These are phyloP conservation scores for Cyamopsis tetragonoloba DNA, from an alignment of 306 rosid species.

Conservation along the genomic window DNA sequence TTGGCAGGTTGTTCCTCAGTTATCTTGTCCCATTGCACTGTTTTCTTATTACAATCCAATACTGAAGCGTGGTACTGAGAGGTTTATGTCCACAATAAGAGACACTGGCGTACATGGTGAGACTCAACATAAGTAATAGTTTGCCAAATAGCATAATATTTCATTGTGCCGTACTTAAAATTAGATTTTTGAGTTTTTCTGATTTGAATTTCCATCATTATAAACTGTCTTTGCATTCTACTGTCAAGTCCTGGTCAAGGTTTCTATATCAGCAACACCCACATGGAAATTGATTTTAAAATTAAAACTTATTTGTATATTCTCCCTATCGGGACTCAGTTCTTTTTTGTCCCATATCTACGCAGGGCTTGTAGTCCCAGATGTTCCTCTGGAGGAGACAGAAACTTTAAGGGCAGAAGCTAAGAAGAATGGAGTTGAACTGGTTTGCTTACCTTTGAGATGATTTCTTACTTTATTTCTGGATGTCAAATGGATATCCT, in stretches of 20 bases:
- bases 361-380: slow-evolving; percentile 93
- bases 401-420: slow-evolving; percentile 68
- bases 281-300: neutral
- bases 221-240: slow-evolving; percentile 3
- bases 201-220: neutral
- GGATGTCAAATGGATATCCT: slow-evolving; percentile 9
- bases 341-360: neutral
- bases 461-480: slow-evolving; percentile 1
- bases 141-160: slow-evolving; percentile 10
- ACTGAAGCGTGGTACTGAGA: slow-evolving; percentile 73
- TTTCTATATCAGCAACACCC: neutral
- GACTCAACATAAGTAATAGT: slow-evolving; percentile 20
- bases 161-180: neutral
- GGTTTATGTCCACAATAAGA: slow-evolving; percentile 66
- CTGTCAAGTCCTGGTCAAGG: slow-evolving; percentile 2
- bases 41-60: slow-evolving; percentile 89
- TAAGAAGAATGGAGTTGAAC: slow-evolving; percentile 62
- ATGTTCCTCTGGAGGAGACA: slow-evolving; percentile 90
- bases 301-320: neutral
- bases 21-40: slow-evolving; percentile 82
- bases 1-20: slow-evolving; percentile 74
- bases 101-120: slow-evolving; percentile 78
- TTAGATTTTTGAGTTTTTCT: neutral
- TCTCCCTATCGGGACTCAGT: neutral
- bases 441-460: slow-evolving; percentile 50